Evolutionary conservation across 2,329 filamentous ascomycete species (phyloP).

Genomic region (Taxawa tesnikishii): DNA sequence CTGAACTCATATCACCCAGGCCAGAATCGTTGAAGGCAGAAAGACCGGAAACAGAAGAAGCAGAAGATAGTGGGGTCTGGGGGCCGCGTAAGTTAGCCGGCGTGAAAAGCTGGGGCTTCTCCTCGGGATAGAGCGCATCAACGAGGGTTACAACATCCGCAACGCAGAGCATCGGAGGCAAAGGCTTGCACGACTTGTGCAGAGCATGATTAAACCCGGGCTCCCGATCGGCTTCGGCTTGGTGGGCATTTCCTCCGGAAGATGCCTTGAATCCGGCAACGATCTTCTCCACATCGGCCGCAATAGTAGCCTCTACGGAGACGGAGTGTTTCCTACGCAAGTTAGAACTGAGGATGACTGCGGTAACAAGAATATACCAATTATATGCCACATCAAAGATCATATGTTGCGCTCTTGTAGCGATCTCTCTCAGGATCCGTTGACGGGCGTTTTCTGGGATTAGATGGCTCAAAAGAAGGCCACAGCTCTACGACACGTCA

Average conservation of each 20-base stretch:
- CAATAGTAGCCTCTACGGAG: slow-evolving; percentile 50
- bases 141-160: slow-evolving; percentile 70
- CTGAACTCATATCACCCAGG: too few species aligned
- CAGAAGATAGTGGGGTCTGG: slow-evolving; percentile 32
- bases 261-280: slow-evolving; percentile 48
- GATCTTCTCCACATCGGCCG: slow-evolving; percentile 60
- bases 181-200: too few species aligned
- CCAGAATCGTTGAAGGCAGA: slow-evolving; percentile 34
- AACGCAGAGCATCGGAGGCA: slow-evolving; percentile 54
- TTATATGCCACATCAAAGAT: slow-evolving; percentile 63
- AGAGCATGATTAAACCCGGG: too few species aligned
- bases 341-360: slow-evolving; percentile 13
- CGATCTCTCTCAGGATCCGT: slow-evolving; percentile 60
- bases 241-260: too few species aligned
- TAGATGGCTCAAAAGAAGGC: slow-evolving; percentile 73
- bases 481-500: slow-evolving; percentile 37
- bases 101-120: slow-evolving; percentile 47
- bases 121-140: slow-evolving; percentile 78
- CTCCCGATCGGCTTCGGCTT: too few species aligned
- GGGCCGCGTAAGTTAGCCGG: too few species aligned
- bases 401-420: slow-evolving; percentile 64
- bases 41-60: slow-evolving; percentile 36
- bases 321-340: slow-evolving; percentile 42
- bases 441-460: slow-evolving; percentile 84
- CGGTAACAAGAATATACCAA: slow-evolving; percentile 40